phyloP scores from a whole-genome alignment of 2,329 filamentous ascomycete genomes.

The Fusarium cyanostomum region DNA sequence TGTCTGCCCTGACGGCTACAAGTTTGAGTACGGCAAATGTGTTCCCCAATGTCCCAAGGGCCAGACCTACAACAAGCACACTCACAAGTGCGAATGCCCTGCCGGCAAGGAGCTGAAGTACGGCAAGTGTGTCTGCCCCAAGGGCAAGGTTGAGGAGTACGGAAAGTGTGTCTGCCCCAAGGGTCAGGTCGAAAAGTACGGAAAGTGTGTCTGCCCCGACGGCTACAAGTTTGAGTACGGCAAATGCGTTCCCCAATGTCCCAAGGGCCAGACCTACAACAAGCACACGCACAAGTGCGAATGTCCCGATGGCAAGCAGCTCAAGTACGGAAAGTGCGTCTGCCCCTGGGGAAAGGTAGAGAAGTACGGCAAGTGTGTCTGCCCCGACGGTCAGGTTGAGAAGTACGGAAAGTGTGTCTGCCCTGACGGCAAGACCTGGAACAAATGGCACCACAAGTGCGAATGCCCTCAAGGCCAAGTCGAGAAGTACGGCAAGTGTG shows the following conservation, averaged over 20 bases:
- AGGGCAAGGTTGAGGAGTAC: not conserved
- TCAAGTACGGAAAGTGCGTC: conserved; percentile 17
- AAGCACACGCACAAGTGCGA: not conserved
- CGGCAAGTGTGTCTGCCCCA: conserved; percentile 10
- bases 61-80: not conserved
- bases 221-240: not conserved
- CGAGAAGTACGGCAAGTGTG: conserved; percentile 16
- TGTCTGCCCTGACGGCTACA: not conserved
- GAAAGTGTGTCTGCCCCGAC: conserved; percentile 5
- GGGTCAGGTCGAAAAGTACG: not conserved
- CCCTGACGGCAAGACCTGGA: conserved; percentile 15
- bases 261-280: conserved; percentile 12
- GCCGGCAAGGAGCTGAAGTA: not conserved
- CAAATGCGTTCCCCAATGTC: not conserved
- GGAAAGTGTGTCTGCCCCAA: conserved; percentile 1
- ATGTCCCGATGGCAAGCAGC: conserved; percentile 16
- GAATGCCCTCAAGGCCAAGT: conserved; percentile 18
- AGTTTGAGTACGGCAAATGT: conserved; percentile 11
- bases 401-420: conserved; percentile 20
- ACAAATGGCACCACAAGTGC: conserved; percentile 17
- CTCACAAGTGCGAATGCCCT: conserved; percentile 7
- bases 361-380: conserved; percentile 21
- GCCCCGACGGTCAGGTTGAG: conserved; percentile 7
- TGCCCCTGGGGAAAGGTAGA: conserved; percentile 22
- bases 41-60: not conserved